phyloP scores from a whole-genome alignment of 306 rosid species.

The Cercis canadensis region DNA sequence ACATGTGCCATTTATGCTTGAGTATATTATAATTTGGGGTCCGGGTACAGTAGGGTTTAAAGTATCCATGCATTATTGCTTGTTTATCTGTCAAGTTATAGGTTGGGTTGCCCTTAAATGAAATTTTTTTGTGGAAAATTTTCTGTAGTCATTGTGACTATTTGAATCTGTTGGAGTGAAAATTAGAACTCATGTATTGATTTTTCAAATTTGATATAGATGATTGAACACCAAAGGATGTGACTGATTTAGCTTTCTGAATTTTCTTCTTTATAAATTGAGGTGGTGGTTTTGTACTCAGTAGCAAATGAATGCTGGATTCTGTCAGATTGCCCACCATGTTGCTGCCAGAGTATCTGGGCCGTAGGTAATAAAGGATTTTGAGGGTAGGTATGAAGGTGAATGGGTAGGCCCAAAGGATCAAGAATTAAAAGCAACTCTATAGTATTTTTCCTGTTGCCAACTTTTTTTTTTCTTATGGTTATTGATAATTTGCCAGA shows the following conservation, averaged over 20 bases:
- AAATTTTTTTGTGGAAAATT: neutral
- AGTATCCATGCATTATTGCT: neutral
- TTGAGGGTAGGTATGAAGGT: neutral
- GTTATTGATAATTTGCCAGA: neutral
- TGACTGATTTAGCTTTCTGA: neutral
- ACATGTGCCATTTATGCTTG: too few species aligned
- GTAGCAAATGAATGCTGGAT: neutral
- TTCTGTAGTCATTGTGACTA: too few species aligned
- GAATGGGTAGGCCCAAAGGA: slow-evolving; percentile 10
- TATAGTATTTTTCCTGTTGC: neutral
- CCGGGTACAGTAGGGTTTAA: too few species aligned
- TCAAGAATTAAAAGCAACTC: neutral
- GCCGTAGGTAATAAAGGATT: neutral
- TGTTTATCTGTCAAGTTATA: neutral
- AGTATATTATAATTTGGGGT: too few species aligned
- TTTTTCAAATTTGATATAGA: slow-evolving; percentile 9
- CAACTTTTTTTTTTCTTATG: too few species aligned
- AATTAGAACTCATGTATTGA: slow-evolving; percentile 6
- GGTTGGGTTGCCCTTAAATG: neutral
- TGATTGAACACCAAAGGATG: neutral
- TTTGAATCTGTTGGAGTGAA: slow-evolving; percentile 4
- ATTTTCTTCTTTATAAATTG: neutral
- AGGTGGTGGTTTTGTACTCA: neutral
- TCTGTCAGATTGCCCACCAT: slow-evolving; percentile 7
- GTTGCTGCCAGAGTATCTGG: neutral